phyloP scores from a whole-genome alignment of 768 basidiomycete species.

The Boletellus ananiceps region DNA sequence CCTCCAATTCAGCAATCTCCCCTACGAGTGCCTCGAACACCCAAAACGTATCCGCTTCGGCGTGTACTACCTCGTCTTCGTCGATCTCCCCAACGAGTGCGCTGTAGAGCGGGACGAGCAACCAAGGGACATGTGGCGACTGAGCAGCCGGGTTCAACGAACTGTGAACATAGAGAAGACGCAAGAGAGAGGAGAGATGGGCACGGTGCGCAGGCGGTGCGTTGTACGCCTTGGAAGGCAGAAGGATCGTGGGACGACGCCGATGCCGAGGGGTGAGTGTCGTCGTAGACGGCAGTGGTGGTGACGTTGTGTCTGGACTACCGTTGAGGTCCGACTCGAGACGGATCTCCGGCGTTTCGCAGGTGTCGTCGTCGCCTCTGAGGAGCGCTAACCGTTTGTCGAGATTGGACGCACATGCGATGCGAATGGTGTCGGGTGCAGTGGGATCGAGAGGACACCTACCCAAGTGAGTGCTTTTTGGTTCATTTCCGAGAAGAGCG shows the following conservation, averaged over 20 bases:
- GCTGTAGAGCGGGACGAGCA: constrained; percentile 66
- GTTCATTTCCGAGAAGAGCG: constrained; percentile 46
- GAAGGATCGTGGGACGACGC: constrained; percentile 39
- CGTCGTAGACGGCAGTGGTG: constrained; percentile 32
- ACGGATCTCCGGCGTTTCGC: constrained; percentile 38
- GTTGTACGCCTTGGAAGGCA: constrained; percentile 43
- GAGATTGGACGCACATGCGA: constrained; percentile 47
- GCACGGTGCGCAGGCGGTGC: constrained; percentile 49
- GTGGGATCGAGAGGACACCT: constrained; percentile 49
- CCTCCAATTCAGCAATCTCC: constrained; percentile 71
- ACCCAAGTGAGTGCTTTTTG: constrained; percentile 34
- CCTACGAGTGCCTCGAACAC: constrained; percentile 69
- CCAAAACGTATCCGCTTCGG: constrained; percentile 83
- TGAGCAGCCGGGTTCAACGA: constrained; percentile 67
- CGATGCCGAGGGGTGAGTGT: constrained; percentile 25
- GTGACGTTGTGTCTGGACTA: background rate
- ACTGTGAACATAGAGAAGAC: constrained; percentile 68
- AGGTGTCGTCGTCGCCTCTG: constrained; percentile 20
- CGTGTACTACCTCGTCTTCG: constrained; percentile 55
- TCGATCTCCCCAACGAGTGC: constrained; percentile 59
- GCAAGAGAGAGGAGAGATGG: constrained; percentile 60
- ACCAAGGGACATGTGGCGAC: constrained; percentile 63
- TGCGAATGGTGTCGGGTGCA: constrained; percentile 43
- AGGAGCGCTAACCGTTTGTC: constrained; percentile 51
- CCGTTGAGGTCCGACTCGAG: constrained; percentile 30